phyloP scores from a whole-genome alignment of 2,329 filamentous ascomycete genomes.

The Aureobasidium pullulans region DNA sequence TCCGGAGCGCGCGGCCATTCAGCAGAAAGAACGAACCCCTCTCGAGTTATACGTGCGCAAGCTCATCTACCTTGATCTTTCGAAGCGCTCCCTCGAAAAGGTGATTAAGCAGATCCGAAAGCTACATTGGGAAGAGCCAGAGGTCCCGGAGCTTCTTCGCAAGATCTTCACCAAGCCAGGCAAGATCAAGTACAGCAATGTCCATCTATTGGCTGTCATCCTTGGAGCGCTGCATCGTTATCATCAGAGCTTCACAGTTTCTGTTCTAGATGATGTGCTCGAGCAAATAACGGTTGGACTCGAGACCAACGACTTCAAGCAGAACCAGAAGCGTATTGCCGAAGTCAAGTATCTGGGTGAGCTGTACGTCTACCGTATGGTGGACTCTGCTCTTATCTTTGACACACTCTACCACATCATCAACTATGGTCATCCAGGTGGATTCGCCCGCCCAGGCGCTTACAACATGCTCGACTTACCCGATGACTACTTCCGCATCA shows the following conservation, averaged over 20 bases:
- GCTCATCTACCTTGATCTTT: slow-evolving; percentile 87
- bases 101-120: slow-evolving; percentile 90
- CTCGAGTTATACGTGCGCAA: slow-evolving; percentile 90
- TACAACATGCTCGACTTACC: slow-evolving; percentile 75
- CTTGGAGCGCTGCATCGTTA: slow-evolving; percentile 84
- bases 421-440: slow-evolving; percentile 79
- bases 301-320: slow-evolving; percentile 95
- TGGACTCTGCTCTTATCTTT: slow-evolving; percentile 92
- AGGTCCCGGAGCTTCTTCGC: slow-evolving; percentile 71
- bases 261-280: slow-evolving; percentile 84
- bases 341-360: slow-evolving; percentile 96
- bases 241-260: slow-evolving; percentile 82
- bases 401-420: slow-evolving; percentile 91
- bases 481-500: slow-evolving; percentile 94
- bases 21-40: slow-evolving; percentile 92
- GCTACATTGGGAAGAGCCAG: slow-evolving; percentile 92
- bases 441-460: slow-evolving; percentile 70
- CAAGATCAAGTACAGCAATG: slow-evolving; percentile 96
- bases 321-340: slow-evolving; percentile 87
- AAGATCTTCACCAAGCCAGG: slow-evolving; percentile 94
- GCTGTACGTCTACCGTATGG: slow-evolving; percentile 94
- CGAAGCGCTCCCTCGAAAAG: slow-evolving; percentile 87
- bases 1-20: slow-evolving; percentile 83
- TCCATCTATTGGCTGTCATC: slow-evolving; percentile 85
- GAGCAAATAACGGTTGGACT: slow-evolving; percentile 83